Conservation (phyloP, 257 asterid genomes). For the Petunia axillaris region DNA sequence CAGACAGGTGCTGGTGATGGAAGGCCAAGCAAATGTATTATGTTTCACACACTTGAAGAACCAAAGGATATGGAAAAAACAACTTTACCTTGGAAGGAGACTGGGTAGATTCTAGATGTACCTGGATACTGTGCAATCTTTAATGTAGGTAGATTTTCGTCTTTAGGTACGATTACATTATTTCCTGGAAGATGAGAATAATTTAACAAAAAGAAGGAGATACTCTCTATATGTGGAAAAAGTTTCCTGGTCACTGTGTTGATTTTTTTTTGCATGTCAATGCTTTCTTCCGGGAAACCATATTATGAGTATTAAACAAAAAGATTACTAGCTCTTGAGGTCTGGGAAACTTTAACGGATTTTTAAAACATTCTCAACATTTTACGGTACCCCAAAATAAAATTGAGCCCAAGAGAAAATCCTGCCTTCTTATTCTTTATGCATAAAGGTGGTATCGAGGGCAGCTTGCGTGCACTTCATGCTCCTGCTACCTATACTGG, state of each 20-base stretch:
- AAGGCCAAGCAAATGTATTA: background rate
- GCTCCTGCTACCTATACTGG: background rate
- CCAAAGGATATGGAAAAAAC: background rate
- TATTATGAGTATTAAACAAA: background rate
- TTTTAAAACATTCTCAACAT: background rate
- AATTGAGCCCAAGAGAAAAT: background rate
- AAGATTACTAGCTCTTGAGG: background rate
- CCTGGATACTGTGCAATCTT: background rate
- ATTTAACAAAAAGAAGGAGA: background rate
- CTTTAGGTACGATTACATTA: background rate
- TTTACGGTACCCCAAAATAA: conserved; percentile 8
- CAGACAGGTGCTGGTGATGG: background rate
- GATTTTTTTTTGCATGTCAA: background rate
- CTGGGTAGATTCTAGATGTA: background rate
- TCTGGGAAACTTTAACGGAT: conserved; percentile 3
- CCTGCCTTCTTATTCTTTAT: background rate
- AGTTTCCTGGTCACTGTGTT: background rate
- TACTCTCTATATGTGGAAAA: background rate
- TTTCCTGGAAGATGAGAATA: conserved; percentile 9
- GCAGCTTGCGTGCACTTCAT: background rate
- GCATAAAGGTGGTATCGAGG: background rate
- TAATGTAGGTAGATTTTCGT: background rate
- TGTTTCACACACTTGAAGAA: background rate
- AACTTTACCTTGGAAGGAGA: background rate
- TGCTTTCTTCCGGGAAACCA: conserved; percentile 9